Conservation (phyloP, 2,329 filamentous ascomycete species). For the Cercospora sesami region DNA sequence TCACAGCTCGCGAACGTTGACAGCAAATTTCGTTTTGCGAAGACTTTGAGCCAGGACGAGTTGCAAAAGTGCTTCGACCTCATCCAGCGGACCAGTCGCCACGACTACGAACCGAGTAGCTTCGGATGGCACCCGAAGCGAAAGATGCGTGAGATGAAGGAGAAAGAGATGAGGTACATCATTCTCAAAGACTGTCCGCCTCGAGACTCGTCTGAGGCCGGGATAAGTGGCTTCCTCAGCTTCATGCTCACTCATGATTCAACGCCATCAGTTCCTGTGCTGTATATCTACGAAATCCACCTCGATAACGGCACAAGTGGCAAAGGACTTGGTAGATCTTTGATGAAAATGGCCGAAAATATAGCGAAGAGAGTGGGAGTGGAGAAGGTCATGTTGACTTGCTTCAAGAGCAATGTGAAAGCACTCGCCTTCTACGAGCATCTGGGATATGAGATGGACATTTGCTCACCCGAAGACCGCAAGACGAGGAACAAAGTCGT, state of each 20-base stretch:
- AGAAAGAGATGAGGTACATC: conserved; percentile 67
- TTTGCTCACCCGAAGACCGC: conserved; percentile 53
- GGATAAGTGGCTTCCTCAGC: conserved; percentile 53
- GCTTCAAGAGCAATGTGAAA: conserved; percentile 62
- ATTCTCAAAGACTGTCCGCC: conserved; percentile 39
- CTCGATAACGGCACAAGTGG: conserved; percentile 59
- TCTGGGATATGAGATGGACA: conserved; percentile 58
- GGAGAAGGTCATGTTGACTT: conserved; percentile 72
- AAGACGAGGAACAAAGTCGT: conserved; percentile 52
- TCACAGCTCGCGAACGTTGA: background rate
- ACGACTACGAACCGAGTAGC: conserved; percentile 64
- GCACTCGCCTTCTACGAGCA: conserved; percentile 63
- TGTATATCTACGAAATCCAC: conserved; percentile 81
- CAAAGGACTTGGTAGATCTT: conserved; percentile 60
- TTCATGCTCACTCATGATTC: conserved; percentile 71
- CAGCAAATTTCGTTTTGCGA: conserved; percentile 10
- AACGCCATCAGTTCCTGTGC: conserved; percentile 57
- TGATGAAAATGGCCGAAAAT: conserved; percentile 59
- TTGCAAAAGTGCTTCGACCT: conserved; percentile 53
- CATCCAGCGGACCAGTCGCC: conserved; percentile 63
- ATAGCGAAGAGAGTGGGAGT: conserved; percentile 58
- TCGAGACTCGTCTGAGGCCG: background rate
- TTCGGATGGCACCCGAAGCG: conserved; percentile 62
- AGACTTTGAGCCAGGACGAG: conserved; percentile 34
- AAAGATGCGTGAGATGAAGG: conserved; percentile 69